A percentile compares a stretch with the other conserved stretches of the same genome.
phyloP scores from a whole-genome alignment of 2,329 filamentous ascomycete genomes.

The Colletotrichum sp. region DNA sequence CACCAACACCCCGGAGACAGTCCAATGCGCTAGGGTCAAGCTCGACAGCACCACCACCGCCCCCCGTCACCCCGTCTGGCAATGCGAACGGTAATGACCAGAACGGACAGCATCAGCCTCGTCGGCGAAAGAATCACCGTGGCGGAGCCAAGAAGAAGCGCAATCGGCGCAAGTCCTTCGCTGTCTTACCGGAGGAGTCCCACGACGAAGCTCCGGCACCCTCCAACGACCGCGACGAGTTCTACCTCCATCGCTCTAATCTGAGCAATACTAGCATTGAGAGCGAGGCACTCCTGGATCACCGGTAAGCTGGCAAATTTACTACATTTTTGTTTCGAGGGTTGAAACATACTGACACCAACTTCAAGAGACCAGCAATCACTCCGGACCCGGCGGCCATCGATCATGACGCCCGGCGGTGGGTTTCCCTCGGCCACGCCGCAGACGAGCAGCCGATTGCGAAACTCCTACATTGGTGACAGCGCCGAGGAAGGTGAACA shows the following conservation, averaged over 20 bases:
- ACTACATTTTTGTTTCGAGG: not conserved
- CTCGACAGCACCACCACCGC: constrained; percentile 15
- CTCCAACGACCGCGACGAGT: constrained; percentile 39
- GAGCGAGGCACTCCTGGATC: constrained; percentile 86
- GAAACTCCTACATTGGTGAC: constrained; percentile 35
- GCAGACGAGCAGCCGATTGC: constrained; percentile 25
- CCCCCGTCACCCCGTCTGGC: not conserved
- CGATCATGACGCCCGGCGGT: constrained; percentile 43
- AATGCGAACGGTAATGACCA: constrained; percentile 9
- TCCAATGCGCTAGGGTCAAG: constrained; percentile 15
- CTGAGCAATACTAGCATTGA: constrained; percentile 87
- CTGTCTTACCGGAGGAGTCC: constrained; percentile 63
- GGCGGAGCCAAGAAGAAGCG: constrained; percentile 80
- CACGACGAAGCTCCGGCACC: constrained; percentile 38
- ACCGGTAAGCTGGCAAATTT: constrained; percentile 61
- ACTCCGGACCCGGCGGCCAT: constrained; percentile 69
- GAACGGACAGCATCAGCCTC: constrained; percentile 21
- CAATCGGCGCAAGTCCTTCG: constrained; percentile 80
- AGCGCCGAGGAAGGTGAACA: constrained; percentile 52
- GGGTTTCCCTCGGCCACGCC: constrained; percentile 32
- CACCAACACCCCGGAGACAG: constrained; percentile 3
- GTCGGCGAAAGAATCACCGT: constrained; percentile 72
- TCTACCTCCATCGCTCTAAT: constrained; percentile 61
- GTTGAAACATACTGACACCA: not conserved
- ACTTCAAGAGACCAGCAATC: constrained; percentile 59